Evolutionary conservation across 805 yeast genomes (phyloP).

Genomic region (Pichia nanzhaoensis): DNA sequence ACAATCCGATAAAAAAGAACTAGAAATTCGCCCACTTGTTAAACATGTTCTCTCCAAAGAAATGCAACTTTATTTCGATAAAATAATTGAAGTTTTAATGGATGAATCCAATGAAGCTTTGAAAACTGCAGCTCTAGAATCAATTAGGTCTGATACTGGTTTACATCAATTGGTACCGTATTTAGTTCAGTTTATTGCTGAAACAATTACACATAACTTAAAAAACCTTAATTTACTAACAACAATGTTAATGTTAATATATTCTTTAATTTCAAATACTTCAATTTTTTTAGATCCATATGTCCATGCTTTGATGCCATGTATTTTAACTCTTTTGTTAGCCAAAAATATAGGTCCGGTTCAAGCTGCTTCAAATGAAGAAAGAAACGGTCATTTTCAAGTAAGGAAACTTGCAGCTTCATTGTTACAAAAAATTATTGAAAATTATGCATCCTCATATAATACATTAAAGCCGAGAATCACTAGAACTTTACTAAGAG

Average conservation of each 20-base stretch:
- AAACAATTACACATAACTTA: constrained; percentile 84
- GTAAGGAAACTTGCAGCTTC: constrained; percentile 87
- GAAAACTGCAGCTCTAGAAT: constrained; percentile 74
- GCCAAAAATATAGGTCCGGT: constrained; percentile 77
- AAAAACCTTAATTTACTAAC: constrained; percentile 62
- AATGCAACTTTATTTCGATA: constrained; percentile 87
- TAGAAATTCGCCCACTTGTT: constrained; percentile 78
- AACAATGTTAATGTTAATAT: constrained; percentile 84
- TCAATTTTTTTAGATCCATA: constrained; percentile 91
- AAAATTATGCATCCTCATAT: constrained; percentile 75
- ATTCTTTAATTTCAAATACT: constrained; percentile 74
- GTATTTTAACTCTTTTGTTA: constrained; percentile 78
- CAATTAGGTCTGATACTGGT: constrained; percentile 89
- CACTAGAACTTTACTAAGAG: constrained; percentile 85
- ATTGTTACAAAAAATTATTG: constrained; percentile 69
- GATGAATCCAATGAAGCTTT: constrained; percentile 46
- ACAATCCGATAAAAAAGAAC: constrained; percentile 36
- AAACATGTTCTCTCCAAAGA: constrained; percentile 94
- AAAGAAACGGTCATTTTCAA: constrained; percentile 37
- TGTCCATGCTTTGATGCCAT: constrained; percentile 96
- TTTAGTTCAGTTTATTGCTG: constrained; percentile 92
- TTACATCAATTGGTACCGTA: constrained; percentile 95
- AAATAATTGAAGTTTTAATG: constrained; percentile 72
- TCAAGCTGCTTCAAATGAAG: constrained; percentile 17
- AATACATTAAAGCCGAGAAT: constrained; percentile 89